Base-by-base conservation (phyloP, 2,329 filamentous ascomycete species). In the Microcyclospora tardicrescens region DNA sequence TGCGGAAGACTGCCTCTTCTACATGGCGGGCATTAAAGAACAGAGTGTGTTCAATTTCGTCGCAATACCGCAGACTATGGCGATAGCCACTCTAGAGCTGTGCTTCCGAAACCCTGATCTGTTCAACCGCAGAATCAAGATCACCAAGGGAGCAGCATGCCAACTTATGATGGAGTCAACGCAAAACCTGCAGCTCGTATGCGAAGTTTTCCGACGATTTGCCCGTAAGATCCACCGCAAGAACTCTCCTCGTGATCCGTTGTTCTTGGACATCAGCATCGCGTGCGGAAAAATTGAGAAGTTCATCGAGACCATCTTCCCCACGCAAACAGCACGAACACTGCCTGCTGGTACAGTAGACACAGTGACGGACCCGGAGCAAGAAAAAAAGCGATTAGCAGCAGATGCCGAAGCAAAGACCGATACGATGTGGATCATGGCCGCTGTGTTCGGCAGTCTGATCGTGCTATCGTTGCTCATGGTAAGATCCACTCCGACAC, bases 21-120 rank as follows among this genome's bases (percentile, higher is more conserved):
- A 96, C 66, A 85, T 98, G 67, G 89, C 89, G 5, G 91, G 84
- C 34, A 77, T 98, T 47, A 80, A 81, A 49, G 91, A 98, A 58
- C 91, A 98, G 67, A 93, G 85, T 58, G 85, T 94, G 16, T 98
- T 98, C 76, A 98, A 98, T 72, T 98, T 98, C 61, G 86, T 86
- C 35, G 89, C 89, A 40, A 98, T 98, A 47, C 91, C 91, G 2
- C 91, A 98, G 63, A 71, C 79, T 47, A 98, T 98, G 91, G 91
- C 89, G 38, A 95, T 98, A 59, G 89, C 91, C 8, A 96, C 89
- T 0, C 67, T 96, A 32, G 87, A 95, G 51, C 68, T 85, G 13
- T 82, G 89, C 52, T 98, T 96, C 75, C 81, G 83, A 54, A 98
- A 98, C 62, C 82, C 84, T 15, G 72, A 71, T 43, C 77, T 98